Base-by-base conservation (phyloP, 331 rosid species). In the Acacia pycnantha region DNA sequence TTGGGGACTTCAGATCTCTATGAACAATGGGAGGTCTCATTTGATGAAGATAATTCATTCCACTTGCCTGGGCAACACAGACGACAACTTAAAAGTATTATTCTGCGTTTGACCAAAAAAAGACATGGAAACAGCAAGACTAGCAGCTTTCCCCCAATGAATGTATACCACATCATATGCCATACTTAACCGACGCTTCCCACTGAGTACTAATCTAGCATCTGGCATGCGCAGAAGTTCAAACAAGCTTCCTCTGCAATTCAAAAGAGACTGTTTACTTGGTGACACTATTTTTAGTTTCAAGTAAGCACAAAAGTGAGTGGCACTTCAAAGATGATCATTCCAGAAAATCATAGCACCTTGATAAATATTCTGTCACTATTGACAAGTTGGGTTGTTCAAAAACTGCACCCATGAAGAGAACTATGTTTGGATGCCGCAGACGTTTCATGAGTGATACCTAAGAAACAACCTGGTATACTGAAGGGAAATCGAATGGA, bases 41-140 rank as follows among this genome's bases (percentile, higher is more conserved):
- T 82, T 88, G 94, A 87, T 95, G 98, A 43, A 95, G 98, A 90
- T 95, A 95, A 90, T 92, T 95, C 98, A 95, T 92, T 68, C 98
- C 98, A 64, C 89, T 93, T 78, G 97, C 98, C 98, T 95, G 88
- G 51, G 67, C 68, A 89, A 80, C 83, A 86, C n/a, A 77, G 51
- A 51, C 62, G 43, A 73, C 48, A 77, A 33, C 67, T 61, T 70
- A 72, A 41, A 50, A 56, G 66, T 51, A 22, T 76, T 73, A 77
- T 21, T 27, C 66, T 56, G 48, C n/a, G 41, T 53, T 62, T 41
- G 37, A 81, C 53, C 77, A 56, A 16, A 41, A 62, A 65, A 14
- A 64, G 10, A 8, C 83, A 84, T 43, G 47, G 51, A 53, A 77
- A 70, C 50, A 24, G 26, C 64, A 75, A 29, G 74, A 77, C 72